Conservation (phyloP, 2,329 filamentous ascomycete genomes). For the Calonectria leucothoes region DNA sequence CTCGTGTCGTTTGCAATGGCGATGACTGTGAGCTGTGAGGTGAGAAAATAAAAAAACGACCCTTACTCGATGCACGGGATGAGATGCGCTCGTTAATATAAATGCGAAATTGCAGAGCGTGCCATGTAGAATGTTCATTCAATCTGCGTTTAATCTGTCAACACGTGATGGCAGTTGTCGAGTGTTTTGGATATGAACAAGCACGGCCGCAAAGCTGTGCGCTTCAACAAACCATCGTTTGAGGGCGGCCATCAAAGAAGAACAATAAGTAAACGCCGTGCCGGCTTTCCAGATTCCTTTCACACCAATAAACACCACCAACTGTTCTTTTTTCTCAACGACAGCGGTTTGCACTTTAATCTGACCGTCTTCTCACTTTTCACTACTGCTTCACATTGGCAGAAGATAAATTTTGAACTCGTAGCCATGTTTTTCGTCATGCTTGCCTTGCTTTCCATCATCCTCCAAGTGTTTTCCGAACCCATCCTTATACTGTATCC, state of each 20-base stretch:
- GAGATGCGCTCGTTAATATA: neutral
- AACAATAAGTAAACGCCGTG: neutral
- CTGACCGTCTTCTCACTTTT: neutral
- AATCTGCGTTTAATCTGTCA: too few relatives aligned
- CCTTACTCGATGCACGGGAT: neutral
- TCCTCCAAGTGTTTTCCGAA: neutral
- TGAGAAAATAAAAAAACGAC: neutral
- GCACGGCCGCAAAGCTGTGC: slow-evolving; percentile 18
- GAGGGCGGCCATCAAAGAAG: neutral
- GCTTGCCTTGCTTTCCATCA: neutral
- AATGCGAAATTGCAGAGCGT: neutral
- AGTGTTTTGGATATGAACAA: neutral
- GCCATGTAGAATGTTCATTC: neutral
- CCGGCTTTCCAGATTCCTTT: neutral
- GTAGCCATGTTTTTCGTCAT: neutral
- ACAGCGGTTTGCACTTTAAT: neutral
- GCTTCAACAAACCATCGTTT: slow-evolving; percentile 16
- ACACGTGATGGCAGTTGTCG: neutral
- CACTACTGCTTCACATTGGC: too few relatives aligned
- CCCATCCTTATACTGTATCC: too few relatives aligned
- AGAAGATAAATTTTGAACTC: neutral
- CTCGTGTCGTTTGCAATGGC: too few relatives aligned
- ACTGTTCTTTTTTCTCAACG: neutral
- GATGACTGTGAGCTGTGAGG: neutral
- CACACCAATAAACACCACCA: neutral